These are phyloP conservation scores for Abortiporus biennis DNA, from an alignment of 1,284 basidiomycete species.

Conservation along the genomic window DNA sequence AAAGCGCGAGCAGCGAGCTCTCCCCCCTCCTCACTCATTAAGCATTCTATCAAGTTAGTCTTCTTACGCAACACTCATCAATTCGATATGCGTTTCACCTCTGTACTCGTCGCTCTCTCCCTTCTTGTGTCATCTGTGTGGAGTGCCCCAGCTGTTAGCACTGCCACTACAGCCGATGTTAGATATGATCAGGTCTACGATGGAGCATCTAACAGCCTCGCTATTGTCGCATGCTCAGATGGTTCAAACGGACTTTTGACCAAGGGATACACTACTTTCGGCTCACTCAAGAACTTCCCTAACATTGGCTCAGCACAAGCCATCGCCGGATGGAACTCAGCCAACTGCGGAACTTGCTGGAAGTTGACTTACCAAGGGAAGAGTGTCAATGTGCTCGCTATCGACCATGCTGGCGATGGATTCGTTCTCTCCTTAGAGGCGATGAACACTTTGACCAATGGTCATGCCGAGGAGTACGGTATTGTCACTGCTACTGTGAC, in stretches of 20 bases:
- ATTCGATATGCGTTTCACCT: conserved; percentile 19
- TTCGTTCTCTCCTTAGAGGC: conserved; percentile 33
- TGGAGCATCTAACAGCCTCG: conserved; percentile 24
- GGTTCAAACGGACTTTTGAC: conserved; percentile 37
- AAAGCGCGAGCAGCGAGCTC: no score
- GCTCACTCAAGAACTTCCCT: conserved; percentile 43
- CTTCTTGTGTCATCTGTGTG: conserved; percentile 17
- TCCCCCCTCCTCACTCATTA: no score
- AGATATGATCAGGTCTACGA: conserved; percentile 42
- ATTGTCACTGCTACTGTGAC: conserved; percentile 18
- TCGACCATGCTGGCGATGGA: conserved; percentile 32
- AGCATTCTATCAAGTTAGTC: background rate
- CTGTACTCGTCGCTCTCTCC: conserved; percentile 19
- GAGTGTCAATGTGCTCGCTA: conserved; percentile 33
- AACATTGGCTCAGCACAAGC: conserved; percentile 40
- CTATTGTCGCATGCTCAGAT: conserved; percentile 42
- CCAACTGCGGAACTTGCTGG: conserved; percentile 42
- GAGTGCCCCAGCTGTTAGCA: conserved; percentile 18
- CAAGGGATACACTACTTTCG: conserved; percentile 39
- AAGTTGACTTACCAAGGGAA: conserved; percentile 31
- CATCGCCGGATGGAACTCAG: conserved; percentile 35
- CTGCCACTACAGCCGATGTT: conserved; percentile 22
- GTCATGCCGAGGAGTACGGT: conserved; percentile 19
- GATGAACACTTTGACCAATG: conserved; percentile 24
- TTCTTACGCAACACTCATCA: background rate